Percentiles rank a stretch among this genome's conserved stretches.
Evolutionary conservation across 2,329 filamentous ascomycete genomes (phyloP).

Genomic region (Orbilia oligospora): DNA sequence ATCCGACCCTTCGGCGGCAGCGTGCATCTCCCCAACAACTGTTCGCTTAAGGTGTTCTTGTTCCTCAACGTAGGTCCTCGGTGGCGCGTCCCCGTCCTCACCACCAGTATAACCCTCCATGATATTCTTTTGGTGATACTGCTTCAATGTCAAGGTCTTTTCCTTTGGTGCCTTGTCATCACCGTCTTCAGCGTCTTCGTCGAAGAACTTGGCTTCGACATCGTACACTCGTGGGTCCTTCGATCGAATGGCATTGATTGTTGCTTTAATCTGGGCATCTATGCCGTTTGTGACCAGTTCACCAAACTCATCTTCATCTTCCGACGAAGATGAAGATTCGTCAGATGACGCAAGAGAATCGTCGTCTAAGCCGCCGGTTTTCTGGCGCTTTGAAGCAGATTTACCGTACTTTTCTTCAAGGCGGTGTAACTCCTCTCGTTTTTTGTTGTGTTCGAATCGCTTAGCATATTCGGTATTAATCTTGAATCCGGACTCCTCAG

Average conservation of each 20-base stretch:
- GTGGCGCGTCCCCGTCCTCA: conserved; percentile 73
- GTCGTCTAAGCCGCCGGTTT: conserved; percentile 52
- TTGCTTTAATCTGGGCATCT: conserved; percentile 88
- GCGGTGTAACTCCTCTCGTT: conserved; percentile 85
- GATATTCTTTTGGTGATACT: conserved; percentile 94
- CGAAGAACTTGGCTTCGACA: conserved; percentile 82
- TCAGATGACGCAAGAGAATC: conserved; percentile 71
- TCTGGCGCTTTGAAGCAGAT: conserved; percentile 61
- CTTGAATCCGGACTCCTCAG: conserved; percentile 73
- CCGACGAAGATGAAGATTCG: conserved; percentile 76
- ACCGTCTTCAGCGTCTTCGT: conserved; percentile 71
- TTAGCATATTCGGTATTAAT: conserved; percentile 92
- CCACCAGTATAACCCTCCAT: conserved; percentile 78
- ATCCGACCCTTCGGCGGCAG: conserved; percentile 70
- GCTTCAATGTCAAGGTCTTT: conserved; percentile 85
- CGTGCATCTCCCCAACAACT: conserved; percentile 85
- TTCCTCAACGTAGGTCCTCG: conserved; percentile 86
- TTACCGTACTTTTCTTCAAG: conserved; percentile 88
- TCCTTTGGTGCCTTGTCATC: conserved; percentile 72
- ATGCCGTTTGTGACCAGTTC: conserved; percentile 87
- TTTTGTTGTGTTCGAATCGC: conserved; percentile 97
- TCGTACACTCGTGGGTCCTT: conserved; percentile 96
- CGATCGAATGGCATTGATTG: conserved; percentile 85
- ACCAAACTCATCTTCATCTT: conserved; percentile 90
- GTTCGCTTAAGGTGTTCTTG: conserved; percentile 85